Evolutionary conservation across 768 basidiomycete genomes (phyloP).

Genomic region (Cantharellus cinnabarinus): DNA sequence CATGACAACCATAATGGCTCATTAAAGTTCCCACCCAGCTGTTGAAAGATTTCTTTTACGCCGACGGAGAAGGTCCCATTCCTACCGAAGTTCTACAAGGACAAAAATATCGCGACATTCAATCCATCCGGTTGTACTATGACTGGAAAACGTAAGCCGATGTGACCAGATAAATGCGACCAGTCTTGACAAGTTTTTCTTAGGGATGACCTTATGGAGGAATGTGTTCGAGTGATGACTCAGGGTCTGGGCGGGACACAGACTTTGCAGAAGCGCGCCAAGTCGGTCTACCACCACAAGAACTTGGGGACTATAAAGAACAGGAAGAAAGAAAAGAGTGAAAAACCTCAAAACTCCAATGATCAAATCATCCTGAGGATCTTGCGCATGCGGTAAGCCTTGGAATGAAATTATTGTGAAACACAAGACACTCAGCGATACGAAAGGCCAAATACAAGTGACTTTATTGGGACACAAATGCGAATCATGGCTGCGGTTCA

Average conservation of each 20-base stretch:
- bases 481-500: slow-evolving; percentile 68
- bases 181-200: not conserved
- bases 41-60: slow-evolving; percentile 86
- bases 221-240: slow-evolving; percentile 91
- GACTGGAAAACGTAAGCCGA: slow-evolving; percentile 73
- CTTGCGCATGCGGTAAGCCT: slow-evolving; percentile 72
- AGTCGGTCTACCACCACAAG: slow-evolving; percentile 80
- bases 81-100: slow-evolving; percentile 75
- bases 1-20: not conserved
- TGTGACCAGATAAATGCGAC: not conserved
- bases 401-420: not conserved
- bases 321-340: slow-evolving; percentile 81
- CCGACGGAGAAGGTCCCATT: slow-evolving; percentile 79
- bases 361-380: slow-evolving; percentile 91
- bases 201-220: slow-evolving; percentile 76
- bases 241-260: slow-evolving; percentile 55
- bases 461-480: slow-evolving; percentile 76
- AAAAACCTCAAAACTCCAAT: slow-evolving; percentile 34
- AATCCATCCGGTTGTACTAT: slow-evolving; percentile 84
- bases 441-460: slow-evolving; percentile 50
- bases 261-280: slow-evolving; percentile 68
- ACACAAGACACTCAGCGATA: not conserved
- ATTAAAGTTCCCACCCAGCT: slow-evolving; percentile 30
- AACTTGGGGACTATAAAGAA: slow-evolving; percentile 94
- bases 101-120: slow-evolving; percentile 79